Evolutionary conservation across 768 basidiomycete species (phyloP), one percentile per base, ranked within the genome.

Genomic region (Dioszegia crocea): DNA sequence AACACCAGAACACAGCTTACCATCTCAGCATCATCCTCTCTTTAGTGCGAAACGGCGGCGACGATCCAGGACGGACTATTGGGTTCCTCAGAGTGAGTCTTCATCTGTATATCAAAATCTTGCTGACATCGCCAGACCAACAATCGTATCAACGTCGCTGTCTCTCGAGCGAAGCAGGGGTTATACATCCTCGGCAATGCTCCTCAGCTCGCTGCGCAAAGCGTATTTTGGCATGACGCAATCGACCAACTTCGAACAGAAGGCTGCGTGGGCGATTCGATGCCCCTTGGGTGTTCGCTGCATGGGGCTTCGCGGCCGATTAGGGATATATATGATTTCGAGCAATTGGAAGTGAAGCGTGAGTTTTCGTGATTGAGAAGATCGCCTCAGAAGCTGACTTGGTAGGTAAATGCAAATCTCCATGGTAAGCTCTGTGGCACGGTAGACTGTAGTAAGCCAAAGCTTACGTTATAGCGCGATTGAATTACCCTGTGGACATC

Each of bases 131-230:
- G 8, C 26, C 36, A 68, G 62, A 44, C 55, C 14, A 56, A 56
- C 39, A 71, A 68, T 38, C 57, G 70, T n/a, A 59, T 56, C 40
- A 71, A 79, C 49, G 88, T 89, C 40, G 86, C 88, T 0, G 71
- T 89, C 3, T 88, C 87, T 19, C 81, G 88, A 21, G 88, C 88
- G 2, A 82, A 83, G 47, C 83, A 89, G 59, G 88, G 88, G 6
- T 77, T 90, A 1, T 89, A 81, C 66, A 83, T 90, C 31, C 75
- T 89, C 3, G 88, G 88, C 23, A 88, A 88, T 54, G 83, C 62
- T 8, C 57, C 57, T 17, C 62, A 59, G 39, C 53, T 63, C n/a
- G 57, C 62, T 2, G 26, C 51, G 5, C 40, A 46, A 36, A 54
- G 39, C 23, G 16, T 11, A 11, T 59, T 63, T 43, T 63, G 62